Percentiles rank a stretch among this genome's conserved stretches.
Evolutionary conservation across 106 monocot genomes (phyloP).

Genomic region (Dioscorea alata): DNA sequence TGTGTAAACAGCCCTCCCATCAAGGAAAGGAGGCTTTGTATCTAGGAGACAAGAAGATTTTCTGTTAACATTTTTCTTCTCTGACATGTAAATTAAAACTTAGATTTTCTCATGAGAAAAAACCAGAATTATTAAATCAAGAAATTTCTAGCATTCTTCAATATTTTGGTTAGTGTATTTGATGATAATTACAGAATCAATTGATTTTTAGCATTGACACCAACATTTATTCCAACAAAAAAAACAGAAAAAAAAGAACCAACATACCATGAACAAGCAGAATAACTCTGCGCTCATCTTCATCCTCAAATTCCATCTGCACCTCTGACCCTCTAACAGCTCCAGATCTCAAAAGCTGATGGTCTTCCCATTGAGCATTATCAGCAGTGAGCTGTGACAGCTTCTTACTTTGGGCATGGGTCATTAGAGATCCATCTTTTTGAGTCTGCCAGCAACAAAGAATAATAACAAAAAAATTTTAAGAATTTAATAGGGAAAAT

Average conservation of each 20-base stretch:
- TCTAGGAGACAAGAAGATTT: slow-evolving; percentile 24
- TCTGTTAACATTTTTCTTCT: too few species aligned
- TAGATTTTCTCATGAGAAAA: too few species aligned
- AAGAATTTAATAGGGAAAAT: too few species aligned
- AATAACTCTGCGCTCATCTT: slow-evolving; percentile 97
- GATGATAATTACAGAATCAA: too few species aligned
- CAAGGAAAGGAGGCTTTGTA: slow-evolving; percentile 95
- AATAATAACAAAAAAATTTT: too few species aligned
- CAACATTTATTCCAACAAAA: too few species aligned
- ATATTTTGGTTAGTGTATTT: too few species aligned
- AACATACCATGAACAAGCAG: slow-evolving; percentile 95
- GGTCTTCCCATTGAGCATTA: slow-evolving; percentile 99
- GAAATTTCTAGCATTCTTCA: too few species aligned
- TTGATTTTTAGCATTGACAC: too few species aligned
- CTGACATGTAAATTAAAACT: too few species aligned
- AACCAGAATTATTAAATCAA: too few species aligned
- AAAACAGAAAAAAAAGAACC: too few species aligned
- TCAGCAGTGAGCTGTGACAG: slow-evolving; percentile 92
- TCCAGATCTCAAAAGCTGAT: slow-evolving; percentile 90
- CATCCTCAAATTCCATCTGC: slow-evolving; percentile 94
- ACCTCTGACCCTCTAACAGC: slow-evolving; percentile 96
- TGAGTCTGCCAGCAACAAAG: slow-evolving; percentile 52
- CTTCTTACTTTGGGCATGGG: slow-evolving; percentile 93
- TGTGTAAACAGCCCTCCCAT: slow-evolving; percentile 88
- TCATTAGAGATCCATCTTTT: slow-evolving; percentile 89